Base-by-base conservation (phyloP, 768 basidiomycete species). In the Mycena albidolilacea region DNA sequence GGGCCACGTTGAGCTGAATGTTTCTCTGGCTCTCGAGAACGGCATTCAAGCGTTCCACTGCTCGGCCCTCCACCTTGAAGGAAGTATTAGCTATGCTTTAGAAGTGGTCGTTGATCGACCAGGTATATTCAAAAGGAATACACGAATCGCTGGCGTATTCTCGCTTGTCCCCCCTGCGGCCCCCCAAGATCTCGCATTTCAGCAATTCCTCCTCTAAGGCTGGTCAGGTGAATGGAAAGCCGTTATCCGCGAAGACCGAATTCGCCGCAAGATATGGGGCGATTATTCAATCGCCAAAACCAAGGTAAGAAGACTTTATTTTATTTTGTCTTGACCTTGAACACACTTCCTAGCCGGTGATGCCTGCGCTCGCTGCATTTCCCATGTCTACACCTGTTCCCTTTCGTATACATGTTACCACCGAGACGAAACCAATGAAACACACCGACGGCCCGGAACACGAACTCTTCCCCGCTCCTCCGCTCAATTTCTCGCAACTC, bases 11-110 rank as follows among this genome's bases (percentile, higher is more conserved):
- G 48, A 67, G 35, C 39, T 72, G 8, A 62, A 72, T 39, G 65
- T 61, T 15, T 57, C 70, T 1, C 48, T 72, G 2, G 58, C 60
- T 23, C 59, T 66, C 23, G 21, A 43, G 21, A 65, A 72, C 21
- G 64, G 59, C 23, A 62, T 72, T 10, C 59, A 72, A 50, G 23
- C 70, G 23, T 71, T 71, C 70, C 70, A 71, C 17, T 71, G 37
- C 46, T 59, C 64, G 4, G 48, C 44, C 17, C 1, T n/a, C 39
- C 9, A 54, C 57, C 21, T 57, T 46, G 52, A 59, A 60, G 70
- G 63, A 39, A 30, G 60, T 14, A 48, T 71, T 21, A 71, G 70
- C 46, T 71, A 71, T 57, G 48, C 63, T 3, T 41, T 71, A 37
- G 63, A 60, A 35, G 57, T 71, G 2, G 70, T 71, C 48, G 70